Evolutionary conservation across 768 basidiomycete genomes (phyloP).

Genomic region (Boletus rubescentipes): DNA sequence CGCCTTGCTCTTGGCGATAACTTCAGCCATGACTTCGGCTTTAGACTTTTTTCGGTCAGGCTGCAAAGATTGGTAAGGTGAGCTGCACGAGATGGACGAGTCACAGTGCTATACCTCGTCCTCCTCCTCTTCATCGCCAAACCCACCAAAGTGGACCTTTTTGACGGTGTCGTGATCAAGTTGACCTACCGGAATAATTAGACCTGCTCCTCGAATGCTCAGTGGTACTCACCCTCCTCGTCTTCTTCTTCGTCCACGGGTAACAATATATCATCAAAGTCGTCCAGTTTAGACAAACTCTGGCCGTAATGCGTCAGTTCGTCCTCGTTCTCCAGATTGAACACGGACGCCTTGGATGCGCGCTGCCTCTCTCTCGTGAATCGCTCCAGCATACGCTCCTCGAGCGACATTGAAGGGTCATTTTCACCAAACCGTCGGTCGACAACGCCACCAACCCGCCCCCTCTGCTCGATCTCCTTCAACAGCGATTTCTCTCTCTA

Average conservation of each 20-base stretch:
- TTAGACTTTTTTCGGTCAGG: slow-evolving; percentile 86
- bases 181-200: slow-evolving; percentile 45
- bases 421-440: slow-evolving; percentile 97
- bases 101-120: slow-evolving; percentile 42
- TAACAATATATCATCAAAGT: slow-evolving; percentile 69
- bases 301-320: slow-evolving; percentile 92
- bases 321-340: slow-evolving; percentile 91
- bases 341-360: slow-evolving; percentile 68
- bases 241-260: slow-evolving; percentile 56
- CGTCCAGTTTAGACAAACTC: slow-evolving; percentile 80
- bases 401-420: slow-evolving; percentile 86
- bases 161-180: slow-evolving; percentile 67
- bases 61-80: slow-evolving; percentile 37
- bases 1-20: slow-evolving; percentile 95
- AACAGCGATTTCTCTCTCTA: slow-evolving; percentile 86
- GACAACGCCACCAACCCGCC: slow-evolving; percentile 82
- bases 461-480: slow-evolving; percentile 82
- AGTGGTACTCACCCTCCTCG: slow-evolving; percentile 37
- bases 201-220: not conserved
- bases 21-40: slow-evolving; percentile 96
- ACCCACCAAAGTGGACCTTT: slow-evolving; percentile 83
- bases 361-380: slow-evolving; percentile 90
- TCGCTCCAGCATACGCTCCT: slow-evolving; percentile 95
- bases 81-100: not conserved
- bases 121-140: slow-evolving; percentile 62